Evolutionary conservation across 116 monocot species (phyloP).

Genomic region (Cymodocea nodosa): DNA sequence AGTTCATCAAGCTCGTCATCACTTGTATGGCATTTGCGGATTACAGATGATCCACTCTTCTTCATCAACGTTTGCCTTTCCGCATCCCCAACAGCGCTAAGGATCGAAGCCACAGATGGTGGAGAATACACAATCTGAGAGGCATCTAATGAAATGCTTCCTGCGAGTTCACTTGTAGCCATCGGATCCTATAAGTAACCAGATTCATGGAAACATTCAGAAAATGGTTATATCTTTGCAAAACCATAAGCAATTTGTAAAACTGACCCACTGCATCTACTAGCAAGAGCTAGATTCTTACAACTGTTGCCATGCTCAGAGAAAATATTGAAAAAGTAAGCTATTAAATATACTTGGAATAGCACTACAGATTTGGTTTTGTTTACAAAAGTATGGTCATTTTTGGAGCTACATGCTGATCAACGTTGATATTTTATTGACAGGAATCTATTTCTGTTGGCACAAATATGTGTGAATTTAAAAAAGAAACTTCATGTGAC

Average conservation of each 20-base stretch:
- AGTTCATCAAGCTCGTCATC: constrained; percentile 91
- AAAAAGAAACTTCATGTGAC: too few species aligned
- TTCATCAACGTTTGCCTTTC: constrained; percentile 5
- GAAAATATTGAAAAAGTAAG: background rate
- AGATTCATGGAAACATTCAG: background rate
- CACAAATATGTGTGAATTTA: too few species aligned
- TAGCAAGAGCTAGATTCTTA: background rate
- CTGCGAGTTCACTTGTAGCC: background rate
- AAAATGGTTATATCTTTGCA: background rate
- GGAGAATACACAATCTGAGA: constrained; percentile 35
- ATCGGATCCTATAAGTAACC: too few species aligned
- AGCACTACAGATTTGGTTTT: too few species aligned
- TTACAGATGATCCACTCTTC: constrained; percentile 39
- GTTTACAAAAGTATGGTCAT: too few species aligned
- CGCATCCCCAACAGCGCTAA: constrained; percentile 29
- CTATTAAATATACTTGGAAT: too few species aligned
- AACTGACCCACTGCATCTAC: background rate
- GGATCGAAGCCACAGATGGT: constrained; percentile 31
- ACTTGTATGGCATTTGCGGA: constrained; percentile 63
- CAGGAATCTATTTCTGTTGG: too few species aligned
- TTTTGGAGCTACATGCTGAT: too few species aligned
- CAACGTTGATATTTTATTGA: too few species aligned
- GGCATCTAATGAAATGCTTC: constrained; percentile 38
- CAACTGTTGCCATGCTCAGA: background rate
- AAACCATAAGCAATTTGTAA: background rate